Conservation (phyloP, 768 basidiomycete species). For the Russula sp. region DNA sequence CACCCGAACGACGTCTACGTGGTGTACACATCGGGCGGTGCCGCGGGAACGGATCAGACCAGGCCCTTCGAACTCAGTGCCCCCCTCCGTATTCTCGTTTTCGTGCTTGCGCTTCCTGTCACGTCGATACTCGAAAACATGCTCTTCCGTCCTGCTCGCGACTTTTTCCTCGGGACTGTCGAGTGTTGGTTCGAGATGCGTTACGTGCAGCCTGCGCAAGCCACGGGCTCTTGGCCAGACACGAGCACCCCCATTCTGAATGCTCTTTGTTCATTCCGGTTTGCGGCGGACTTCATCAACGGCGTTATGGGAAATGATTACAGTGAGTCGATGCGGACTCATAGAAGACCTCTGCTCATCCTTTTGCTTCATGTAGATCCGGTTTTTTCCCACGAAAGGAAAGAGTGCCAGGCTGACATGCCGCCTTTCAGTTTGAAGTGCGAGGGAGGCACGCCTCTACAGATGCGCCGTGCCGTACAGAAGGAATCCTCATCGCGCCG, state of each 20-base stretch:
- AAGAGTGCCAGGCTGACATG: too few relatives aligned
- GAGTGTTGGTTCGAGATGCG: conserved; percentile 16
- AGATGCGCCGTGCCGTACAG: background rate
- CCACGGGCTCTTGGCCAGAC: conserved; percentile 11
- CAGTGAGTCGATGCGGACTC: background rate
- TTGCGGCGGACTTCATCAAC: conserved; percentile 6
- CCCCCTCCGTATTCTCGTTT: background rate
- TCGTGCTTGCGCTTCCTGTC: conserved; percentile 6
- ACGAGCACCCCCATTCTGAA: conserved; percentile 9
- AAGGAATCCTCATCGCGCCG: background rate
- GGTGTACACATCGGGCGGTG: background rate
- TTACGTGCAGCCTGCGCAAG: conserved; percentile 6
- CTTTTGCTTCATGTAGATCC: background rate
- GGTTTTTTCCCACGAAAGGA: too few relatives aligned
- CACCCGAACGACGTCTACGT: background rate
- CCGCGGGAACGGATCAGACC: background rate
- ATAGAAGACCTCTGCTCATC: background rate
- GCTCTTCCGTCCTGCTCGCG: conserved; percentile 3
- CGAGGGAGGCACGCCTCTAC: background rate
- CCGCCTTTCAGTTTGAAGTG: background rate
- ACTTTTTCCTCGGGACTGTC: background rate
- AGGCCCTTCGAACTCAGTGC: background rate
- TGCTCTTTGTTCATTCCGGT: conserved; percentile 7
- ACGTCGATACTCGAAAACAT: conserved; percentile 1
- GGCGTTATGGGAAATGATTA: background rate